phyloP scores from a whole-genome alignment of 768 basidiomycete genomes.

The Russula brevipes region DNA sequence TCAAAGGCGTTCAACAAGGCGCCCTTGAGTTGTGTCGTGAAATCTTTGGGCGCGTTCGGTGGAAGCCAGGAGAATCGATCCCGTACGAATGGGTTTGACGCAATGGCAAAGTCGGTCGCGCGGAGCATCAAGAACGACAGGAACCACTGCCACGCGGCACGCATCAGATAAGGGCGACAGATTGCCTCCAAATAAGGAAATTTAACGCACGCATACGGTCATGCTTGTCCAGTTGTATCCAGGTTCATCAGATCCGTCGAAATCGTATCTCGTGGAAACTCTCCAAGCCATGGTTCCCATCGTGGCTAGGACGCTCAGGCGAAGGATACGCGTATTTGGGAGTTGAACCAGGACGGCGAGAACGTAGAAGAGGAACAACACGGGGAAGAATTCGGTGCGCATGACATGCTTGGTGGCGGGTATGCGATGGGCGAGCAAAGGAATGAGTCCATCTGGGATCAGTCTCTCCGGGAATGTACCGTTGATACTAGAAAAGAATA shows the following conservation, averaged over 20 bases:
- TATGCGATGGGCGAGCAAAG: conserved; percentile 7
- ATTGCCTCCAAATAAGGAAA: background rate
- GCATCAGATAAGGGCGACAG: background rate
- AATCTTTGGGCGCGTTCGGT: conserved; percentile 4
- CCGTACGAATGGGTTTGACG: conserved; percentile 16
- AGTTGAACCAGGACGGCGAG: conserved; percentile 51
- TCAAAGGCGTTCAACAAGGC: conserved; percentile 41
- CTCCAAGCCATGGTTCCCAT: conserved; percentile 43
- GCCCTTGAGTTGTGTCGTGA: conserved; percentile 9
- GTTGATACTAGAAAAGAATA: background rate
- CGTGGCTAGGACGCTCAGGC: conserved; percentile 46
- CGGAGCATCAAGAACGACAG: conserved; percentile 20
- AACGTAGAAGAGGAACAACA: conserved; percentile 43
- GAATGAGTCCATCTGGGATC: conserved; percentile 14
- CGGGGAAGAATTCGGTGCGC: conserved; percentile 38
- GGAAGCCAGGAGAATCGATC: conserved; percentile 18
- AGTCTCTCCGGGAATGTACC: conserved; percentile 10
- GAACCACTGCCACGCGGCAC: conserved; percentile 4
- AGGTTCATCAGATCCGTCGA: conserved; percentile 32
- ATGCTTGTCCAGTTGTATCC: conserved; percentile 17
- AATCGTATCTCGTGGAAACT: conserved; percentile 41
- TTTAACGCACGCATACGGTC: conserved; percentile 17
- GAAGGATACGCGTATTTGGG: conserved; percentile 40
- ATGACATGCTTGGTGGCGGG: conserved; percentile 18
- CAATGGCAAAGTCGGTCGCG: conserved; percentile 14